These are phyloP conservation scores for Fusarium virguliforme DNA, from an alignment of 2,329 filamentous ascomycete species.

Conservation along the genomic window DNA sequence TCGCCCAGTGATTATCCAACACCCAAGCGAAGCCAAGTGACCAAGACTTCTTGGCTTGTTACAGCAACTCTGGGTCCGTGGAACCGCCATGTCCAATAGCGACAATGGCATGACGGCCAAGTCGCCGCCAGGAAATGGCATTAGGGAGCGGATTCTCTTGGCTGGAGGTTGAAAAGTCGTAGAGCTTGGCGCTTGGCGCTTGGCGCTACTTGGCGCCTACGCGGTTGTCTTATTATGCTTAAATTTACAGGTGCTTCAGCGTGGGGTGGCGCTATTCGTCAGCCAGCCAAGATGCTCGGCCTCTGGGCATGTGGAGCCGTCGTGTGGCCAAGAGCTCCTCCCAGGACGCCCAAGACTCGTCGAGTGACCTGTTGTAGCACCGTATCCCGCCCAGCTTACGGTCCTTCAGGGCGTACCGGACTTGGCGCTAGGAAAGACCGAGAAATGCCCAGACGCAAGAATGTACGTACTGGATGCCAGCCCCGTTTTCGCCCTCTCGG, in stretches of 20 bases:
- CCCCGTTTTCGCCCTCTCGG: neutral
- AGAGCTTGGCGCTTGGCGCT: conserved; percentile 45
- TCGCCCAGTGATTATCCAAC: conserved; percentile 15
- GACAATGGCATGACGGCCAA: neutral
- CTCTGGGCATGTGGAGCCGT: conserved; percentile 25
- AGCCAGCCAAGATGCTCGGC: conserved; percentile 30
- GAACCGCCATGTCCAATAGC: conserved; percentile 18
- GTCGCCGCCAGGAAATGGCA: conserved; percentile 17
- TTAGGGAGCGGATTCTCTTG: conserved; percentile 25
- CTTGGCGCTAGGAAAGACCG: conserved; percentile 18
- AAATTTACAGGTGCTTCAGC: conserved; percentile 15
- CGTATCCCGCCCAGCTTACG: conserved; percentile 3
- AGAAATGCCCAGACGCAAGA: conserved; percentile 17
- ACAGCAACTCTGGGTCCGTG: conserved; percentile 18
- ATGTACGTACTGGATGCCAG: neutral
- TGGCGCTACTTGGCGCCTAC: conserved; percentile 43
- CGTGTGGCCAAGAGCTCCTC: conserved; percentile 12
- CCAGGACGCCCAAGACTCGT: conserved; percentile 12
- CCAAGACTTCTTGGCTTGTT: conserved; percentile 36
- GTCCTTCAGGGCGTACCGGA: conserved; percentile 19
- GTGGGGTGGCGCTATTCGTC: conserved; percentile 24
- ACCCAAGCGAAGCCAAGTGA: conserved; percentile 26
- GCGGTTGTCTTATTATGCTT: conserved; percentile 37
- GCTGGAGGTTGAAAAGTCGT: conserved; percentile 24
- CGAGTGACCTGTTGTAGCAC: conserved; percentile 19